Conservation (phyloP, 129 eudicot species). For the Oenanthe sinensis region DNA sequence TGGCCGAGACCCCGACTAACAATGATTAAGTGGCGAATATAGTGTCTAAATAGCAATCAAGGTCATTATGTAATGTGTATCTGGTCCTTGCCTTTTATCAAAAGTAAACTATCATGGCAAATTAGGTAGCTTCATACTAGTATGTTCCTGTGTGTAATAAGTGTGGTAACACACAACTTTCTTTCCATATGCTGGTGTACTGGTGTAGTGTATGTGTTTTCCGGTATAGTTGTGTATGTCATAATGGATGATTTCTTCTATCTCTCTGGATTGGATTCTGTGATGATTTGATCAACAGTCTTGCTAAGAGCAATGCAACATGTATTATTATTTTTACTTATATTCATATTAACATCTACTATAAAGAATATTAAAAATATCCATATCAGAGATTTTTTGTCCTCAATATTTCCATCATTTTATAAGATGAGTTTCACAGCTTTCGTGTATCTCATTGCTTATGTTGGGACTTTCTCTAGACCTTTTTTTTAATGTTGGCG, state of each 20-base stretch:
- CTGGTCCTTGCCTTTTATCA: not conserved
- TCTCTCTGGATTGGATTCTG: too few relatives aligned
- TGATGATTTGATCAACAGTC: too few relatives aligned
- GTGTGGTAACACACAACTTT: not conserved
- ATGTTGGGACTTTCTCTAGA: too few relatives aligned
- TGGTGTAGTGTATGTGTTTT: too few relatives aligned
- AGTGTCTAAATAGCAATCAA: not conserved
- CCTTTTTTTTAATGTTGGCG: too few relatives aligned
- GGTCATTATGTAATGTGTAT: not conserved
- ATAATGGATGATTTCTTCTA: not conserved
- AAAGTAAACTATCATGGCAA: not conserved
- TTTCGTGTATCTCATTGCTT: not conserved
- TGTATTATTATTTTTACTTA: too few relatives aligned
- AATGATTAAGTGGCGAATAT: not conserved
- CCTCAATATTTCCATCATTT: not conserved
- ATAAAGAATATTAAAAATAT: not conserved
- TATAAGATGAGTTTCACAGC: not conserved
- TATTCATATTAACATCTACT: not conserved
- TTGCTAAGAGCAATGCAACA: not conserved
- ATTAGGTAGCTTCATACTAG: not conserved
- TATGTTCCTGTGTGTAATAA: not conserved
- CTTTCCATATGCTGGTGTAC: not conserved
- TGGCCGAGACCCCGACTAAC: not conserved
- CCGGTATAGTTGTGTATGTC: not conserved
- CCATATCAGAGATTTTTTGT: not conserved